These are phyloP conservation scores for Agapanthus africanus DNA, from an alignment of 106 monocot genomes.

Conservation along the genomic window DNA sequence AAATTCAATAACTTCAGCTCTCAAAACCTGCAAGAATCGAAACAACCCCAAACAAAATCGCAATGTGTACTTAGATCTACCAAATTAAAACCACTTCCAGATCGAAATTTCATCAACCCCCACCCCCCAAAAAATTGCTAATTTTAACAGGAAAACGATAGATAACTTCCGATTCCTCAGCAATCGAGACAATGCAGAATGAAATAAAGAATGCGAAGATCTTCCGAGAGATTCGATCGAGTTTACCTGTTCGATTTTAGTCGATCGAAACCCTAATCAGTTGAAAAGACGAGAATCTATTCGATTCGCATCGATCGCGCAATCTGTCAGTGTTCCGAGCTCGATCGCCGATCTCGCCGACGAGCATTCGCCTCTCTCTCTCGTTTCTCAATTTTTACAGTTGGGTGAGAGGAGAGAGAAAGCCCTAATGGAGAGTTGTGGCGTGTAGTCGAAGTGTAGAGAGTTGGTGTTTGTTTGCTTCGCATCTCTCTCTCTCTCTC, in stretches of 20 bases:
- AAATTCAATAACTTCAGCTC: not conserved
- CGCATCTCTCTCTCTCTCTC: not conserved
- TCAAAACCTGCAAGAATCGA: constrained; percentile 17
- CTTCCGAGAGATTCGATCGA: not conserved
- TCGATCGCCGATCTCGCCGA: constrained; percentile 7
- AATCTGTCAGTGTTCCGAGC: not conserved
- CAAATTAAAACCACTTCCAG: constrained; percentile 5
- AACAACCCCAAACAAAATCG: not conserved
- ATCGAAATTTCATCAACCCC: no score
- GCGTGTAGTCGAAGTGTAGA: not conserved
- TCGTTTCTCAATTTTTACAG: not conserved
- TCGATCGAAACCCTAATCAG: not conserved
- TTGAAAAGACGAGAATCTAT: not conserved
- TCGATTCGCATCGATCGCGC: not conserved
- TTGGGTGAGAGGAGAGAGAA: not conserved
- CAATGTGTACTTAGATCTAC: constrained; percentile 15
- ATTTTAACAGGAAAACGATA: no score
- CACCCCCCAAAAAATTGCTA: not conserved
- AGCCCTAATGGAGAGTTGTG: not conserved
- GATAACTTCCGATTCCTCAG: not conserved
- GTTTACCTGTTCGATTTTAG: not conserved
- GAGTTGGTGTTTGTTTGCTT: not conserved
- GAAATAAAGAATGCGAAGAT: not conserved
- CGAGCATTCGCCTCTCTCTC: constrained; percentile 6
- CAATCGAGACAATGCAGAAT: constrained; percentile 2